Evolutionary conservation across 2,329 filamentous ascomycete species (phyloP).

Genomic region (Zasmidium angulare): DNA sequence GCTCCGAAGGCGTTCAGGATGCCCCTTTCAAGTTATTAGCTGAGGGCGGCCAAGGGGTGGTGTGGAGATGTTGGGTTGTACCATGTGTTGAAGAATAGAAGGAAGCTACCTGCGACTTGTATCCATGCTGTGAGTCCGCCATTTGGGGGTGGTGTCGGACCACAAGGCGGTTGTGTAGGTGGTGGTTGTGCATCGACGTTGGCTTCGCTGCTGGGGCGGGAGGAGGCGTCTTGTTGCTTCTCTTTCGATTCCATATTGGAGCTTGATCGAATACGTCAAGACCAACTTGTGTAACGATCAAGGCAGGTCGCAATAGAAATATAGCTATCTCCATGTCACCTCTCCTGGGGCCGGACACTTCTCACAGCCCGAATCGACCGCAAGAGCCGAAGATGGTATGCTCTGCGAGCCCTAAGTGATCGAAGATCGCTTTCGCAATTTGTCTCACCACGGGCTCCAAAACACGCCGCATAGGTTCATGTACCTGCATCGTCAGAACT

Average conservation of each 20-base stretch:
- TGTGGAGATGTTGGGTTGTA: background rate
- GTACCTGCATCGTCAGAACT: too few relatives aligned
- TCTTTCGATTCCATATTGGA: background rate
- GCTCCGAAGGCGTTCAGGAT: slow-evolving; percentile 35
- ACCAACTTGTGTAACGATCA: background rate
- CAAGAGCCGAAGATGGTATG: too few relatives aligned
- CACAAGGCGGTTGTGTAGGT: background rate
- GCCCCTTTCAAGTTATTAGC: background rate
- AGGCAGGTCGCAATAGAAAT: too few relatives aligned
- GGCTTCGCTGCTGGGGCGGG: background rate
- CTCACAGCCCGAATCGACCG: too few relatives aligned
- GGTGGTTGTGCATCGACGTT: background rate
- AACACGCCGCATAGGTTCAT: too few relatives aligned
- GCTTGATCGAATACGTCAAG: background rate
- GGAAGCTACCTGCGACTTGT: slow-evolving; percentile 35
- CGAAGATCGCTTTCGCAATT: too few relatives aligned
- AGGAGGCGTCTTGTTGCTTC: background rate
- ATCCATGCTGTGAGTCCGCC: slow-evolving; percentile 48
- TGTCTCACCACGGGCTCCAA: too few relatives aligned
- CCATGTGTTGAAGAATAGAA: background rate
- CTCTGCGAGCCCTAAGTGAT: too few relatives aligned
- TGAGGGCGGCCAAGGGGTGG: background rate
- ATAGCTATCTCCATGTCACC: too few relatives aligned
- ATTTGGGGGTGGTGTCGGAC: slow-evolving; percentile 33
- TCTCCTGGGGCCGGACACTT: too few relatives aligned